Percentiles rank a stretch among this genome's conserved stretches.
phyloP scores from a whole-genome alignment of 306 rosid genomes.

The Adenanthera pavonina region DNA sequence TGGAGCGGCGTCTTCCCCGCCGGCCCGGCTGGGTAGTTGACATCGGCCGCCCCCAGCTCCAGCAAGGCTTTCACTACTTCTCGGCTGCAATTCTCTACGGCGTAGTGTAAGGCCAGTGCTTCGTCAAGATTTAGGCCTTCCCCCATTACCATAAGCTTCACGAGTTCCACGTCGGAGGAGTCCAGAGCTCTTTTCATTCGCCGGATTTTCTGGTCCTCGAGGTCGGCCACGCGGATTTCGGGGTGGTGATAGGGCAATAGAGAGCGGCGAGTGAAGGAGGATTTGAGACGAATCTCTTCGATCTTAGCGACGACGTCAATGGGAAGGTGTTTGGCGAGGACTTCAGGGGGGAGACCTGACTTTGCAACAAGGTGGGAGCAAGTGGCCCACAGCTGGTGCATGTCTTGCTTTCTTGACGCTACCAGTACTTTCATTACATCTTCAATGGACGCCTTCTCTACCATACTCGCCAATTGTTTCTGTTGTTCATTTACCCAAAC shows the following conservation, averaged over 20 bases:
- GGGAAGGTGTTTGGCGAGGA: conserved; percentile 89
- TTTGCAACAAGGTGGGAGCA: conserved; percentile 95
- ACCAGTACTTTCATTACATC: conserved; percentile 94
- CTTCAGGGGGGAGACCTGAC: conserved; percentile 90
- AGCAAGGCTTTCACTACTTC: conserved; percentile 92
- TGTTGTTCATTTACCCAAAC: conserved; percentile 40
- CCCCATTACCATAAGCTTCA: conserved; percentile 98
- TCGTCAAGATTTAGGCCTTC: conserved; percentile 95
- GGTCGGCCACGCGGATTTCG: conserved; percentile 60
- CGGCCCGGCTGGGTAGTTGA: conserved; percentile 78
- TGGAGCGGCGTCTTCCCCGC: conserved; percentile 88
- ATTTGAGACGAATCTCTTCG: conserved; percentile 91
- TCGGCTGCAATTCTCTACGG: conserved; percentile 89
- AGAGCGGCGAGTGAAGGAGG: conserved; percentile 72
- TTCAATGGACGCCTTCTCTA: conserved; percentile 96
- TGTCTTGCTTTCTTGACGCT: conserved; percentile 96
- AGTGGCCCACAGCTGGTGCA: conserved; percentile 96
- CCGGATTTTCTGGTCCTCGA: conserved; percentile 91
- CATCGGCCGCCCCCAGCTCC: conserved; percentile 92
- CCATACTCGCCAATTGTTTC: conserved; percentile 98
- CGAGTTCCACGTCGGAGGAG: conserved; percentile 93
- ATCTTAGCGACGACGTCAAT: conserved; percentile 84
- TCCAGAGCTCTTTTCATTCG: conserved; percentile 90
- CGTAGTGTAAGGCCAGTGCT: conserved; percentile 88
- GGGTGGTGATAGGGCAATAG: conserved; percentile 57